These are phyloP conservation scores for Penicillium sp. DNA, from an alignment of 2,329 filamentous ascomycete species.

Conservation along the genomic window DNA sequence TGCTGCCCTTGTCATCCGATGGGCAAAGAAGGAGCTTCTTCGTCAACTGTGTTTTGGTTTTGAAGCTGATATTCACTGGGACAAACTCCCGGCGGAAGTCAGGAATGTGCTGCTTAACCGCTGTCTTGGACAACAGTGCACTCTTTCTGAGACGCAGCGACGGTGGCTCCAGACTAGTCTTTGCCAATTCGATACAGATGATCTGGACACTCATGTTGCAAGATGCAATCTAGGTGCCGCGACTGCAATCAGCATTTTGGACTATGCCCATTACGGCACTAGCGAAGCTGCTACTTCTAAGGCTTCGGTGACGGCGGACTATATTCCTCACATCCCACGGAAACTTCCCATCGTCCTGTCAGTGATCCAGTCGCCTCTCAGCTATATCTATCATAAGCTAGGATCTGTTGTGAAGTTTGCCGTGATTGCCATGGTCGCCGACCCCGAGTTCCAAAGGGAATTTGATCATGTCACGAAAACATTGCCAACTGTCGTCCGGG, in stretches of 20 bases:
- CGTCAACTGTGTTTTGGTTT: conserved; percentile 46
- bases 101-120: conserved; percentile 44
- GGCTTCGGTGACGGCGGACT: conserved; percentile 22
- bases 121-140: conserved; percentile 41
- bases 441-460: conserved; percentile 49
- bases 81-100: conserved; percentile 44
- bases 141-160: conserved; percentile 38
- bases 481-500: conserved; percentile 33
- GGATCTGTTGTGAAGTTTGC: conserved; percentile 46
- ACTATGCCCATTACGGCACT: conserved; percentile 27
- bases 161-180: conserved; percentile 42
- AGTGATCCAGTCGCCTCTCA: conserved; percentile 32
- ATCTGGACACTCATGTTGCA: conserved; percentile 43
- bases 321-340: conserved; percentile 28
- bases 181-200: conserved; percentile 34
- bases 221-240: conserved; percentile 47
- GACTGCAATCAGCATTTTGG: conserved; percentile 29
- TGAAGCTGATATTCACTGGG: conserved; percentile 49
- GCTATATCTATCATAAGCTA: conserved; percentile 40
- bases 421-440: conserved; percentile 47
- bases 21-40: conserved; percentile 44
- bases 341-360: conserved; percentile 20
- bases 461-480: conserved; percentile 42
- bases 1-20: conserved; percentile 35
- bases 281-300: conserved; percentile 23